Evolutionary conservation across 495 filamentous ascomycete species (phyloP).

Genomic region (Aspergillus steynii): DNA sequence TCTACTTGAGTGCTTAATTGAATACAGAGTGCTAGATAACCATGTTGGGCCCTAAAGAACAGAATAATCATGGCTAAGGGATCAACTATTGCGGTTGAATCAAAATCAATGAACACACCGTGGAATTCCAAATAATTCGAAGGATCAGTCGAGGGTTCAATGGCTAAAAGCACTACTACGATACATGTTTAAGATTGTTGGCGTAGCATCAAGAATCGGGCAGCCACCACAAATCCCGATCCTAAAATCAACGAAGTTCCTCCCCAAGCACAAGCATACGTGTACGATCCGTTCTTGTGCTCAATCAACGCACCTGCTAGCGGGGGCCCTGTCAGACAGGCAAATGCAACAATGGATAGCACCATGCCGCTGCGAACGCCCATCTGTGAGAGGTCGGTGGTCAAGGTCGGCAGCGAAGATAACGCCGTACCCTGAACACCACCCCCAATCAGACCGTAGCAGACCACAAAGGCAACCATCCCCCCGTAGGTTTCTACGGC

Average conservation of each 20-base stretch:
- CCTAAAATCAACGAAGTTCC: background rate
- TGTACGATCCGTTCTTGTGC: background rate
- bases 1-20: too few species aligned
- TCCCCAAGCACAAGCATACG: constrained; percentile 5
- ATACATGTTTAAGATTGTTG: background rate
- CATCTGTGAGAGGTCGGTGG: constrained; percentile 6
- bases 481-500: constrained; percentile 1
- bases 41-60: too few species aligned
- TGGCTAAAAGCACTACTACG: too few species aligned
- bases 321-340: constrained; percentile 1
- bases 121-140: too few species aligned
- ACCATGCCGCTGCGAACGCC: background rate
- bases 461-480: constrained; percentile 7
- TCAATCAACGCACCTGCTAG: constrained; percentile 3
- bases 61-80: too few species aligned
- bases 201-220: background rate
- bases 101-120: too few species aligned
- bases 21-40: too few species aligned
- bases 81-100: too few species aligned
- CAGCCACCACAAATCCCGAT: constrained; percentile 6
- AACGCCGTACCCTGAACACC: constrained; percentile 1
- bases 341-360: background rate
- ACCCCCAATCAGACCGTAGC: constrained; percentile 3
- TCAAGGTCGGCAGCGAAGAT: constrained; percentile 1
- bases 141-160: too few species aligned